Percentiles rank a stretch among this genome's conserved stretches.
Evolutionary conservation across 371 early-diverging fungal species (phyloP).

Genomic region (Globomyces sp.): DNA sequence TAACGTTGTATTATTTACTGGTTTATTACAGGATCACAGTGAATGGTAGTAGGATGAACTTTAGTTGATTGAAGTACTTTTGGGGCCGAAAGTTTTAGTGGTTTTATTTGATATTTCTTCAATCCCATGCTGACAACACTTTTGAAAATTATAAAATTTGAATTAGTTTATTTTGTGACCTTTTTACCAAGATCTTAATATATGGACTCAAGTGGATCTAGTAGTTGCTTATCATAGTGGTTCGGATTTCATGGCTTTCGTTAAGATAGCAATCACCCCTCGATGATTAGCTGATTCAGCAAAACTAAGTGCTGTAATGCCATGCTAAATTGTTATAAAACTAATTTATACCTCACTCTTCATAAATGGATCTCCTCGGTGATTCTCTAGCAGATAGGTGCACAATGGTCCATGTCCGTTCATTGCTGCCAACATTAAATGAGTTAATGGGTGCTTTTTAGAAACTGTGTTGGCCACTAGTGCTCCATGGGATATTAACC

Average conservation of each 20-base stretch:
- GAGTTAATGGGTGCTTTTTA: conserved; percentile 37
- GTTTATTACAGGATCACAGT: too few species aligned
- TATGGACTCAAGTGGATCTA: conserved; percentile 1
- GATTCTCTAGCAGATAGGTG: conserved; percentile 41
- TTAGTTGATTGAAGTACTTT: too few species aligned
- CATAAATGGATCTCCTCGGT: conserved; percentile 33
- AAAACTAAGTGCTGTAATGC: not conserved
- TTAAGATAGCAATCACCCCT: not conserved
- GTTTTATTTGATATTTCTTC: too few species aligned
- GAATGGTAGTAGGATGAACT: too few species aligned
- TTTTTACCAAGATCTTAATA: not conserved
- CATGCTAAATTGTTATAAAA: not conserved
- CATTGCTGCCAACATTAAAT: conserved; percentile 46
- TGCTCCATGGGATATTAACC: conserved; percentile 36
- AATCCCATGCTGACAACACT: not conserved
- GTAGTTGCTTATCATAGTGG: not conserved
- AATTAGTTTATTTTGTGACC: not conserved
- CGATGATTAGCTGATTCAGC: conserved; percentile 10
- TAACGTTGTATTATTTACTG: too few species aligned
- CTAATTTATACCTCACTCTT: conserved; percentile 32
- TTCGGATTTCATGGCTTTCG: not conserved
- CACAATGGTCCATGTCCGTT: conserved; percentile 42
- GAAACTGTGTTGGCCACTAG: conserved; percentile 25
- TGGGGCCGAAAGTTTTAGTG: too few species aligned
- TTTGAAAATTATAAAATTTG: not conserved